Evolutionary conservation across 177 flowering plant genomes (phyloP), one percentile per base, ranked within the genome.

Genomic region (Tripterygium wilfordii): DNA sequence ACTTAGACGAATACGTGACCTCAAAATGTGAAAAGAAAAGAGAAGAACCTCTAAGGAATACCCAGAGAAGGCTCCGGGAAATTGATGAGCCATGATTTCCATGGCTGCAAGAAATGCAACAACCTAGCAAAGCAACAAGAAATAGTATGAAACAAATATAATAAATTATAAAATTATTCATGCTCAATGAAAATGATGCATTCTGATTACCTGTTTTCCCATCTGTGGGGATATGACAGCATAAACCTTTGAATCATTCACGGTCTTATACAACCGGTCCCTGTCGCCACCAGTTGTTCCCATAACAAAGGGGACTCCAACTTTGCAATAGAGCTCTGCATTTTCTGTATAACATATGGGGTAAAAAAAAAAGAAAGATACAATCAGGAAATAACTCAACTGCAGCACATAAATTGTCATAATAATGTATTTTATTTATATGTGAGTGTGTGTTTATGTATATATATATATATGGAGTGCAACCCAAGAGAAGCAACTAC

Each of bases 231-330:
- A 83, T 23, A 91, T 85, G 12, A 88, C 95, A 31, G 98, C 98
- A 82, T 80, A 88, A 36, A 60, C 44, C 17, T 73, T 74, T 10
- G 90, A 74, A 32, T 82, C 83, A 26, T 70, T 62, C 4, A 88
- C 96, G 27, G 88, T 88, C 59, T 76, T 77, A 48, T 71, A 74
- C 36, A 88, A 60, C 17, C 26, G 64, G 45, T 78, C 80, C 71
- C 96, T 77, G 62, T 91, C 90, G 46, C 98, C 95, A 36, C 98
- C 96, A 51, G 96, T 91, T 12, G 98, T 91, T 66, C 98, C 98
- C 87, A 91, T 83, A 30, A 91, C 95, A 77, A 91, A 91, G 20
- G 98, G 98, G 15, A 88, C 95, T 36, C 96, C 94, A 52, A 85
- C 64, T 71, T 85, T 88, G 79, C 79, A 69, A 63, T 91, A 88